phyloP scores from a whole-genome alignment of 176 grass and related monocot species.

The Juncus effusus region DNA sequence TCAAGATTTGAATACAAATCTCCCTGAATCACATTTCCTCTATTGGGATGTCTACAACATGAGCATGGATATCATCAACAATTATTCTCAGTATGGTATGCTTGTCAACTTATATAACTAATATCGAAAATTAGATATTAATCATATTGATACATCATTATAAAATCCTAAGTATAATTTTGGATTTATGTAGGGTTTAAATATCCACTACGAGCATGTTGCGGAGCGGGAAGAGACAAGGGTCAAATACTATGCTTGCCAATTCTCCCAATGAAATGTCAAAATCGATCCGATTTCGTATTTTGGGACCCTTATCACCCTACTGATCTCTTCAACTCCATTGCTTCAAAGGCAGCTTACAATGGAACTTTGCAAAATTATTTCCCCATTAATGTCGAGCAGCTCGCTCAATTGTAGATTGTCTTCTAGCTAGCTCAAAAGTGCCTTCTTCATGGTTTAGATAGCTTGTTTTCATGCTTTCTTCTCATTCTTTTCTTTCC shows the following conservation, averaged over 20 bases:
- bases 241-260: slow-evolving; percentile 42
- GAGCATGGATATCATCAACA: slow-evolving; percentile 18
- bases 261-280: slow-evolving; percentile 17
- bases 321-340: slow-evolving; percentile 31
- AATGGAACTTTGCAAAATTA: slow-evolving; percentile 14
- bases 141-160: not conserved
- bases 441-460: too few relatives aligned
- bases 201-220: slow-evolving; percentile 33
- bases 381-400: slow-evolving; percentile 18
- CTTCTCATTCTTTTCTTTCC: too few relatives aligned
- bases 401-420: slow-evolving; percentile 11
- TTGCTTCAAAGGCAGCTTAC: slow-evolving; percentile 14
- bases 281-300: slow-evolving; percentile 25
- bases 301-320: slow-evolving; percentile 47
- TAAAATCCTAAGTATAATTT: not conserved
- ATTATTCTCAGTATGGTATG: slow-evolving; percentile 34
- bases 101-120: not conserved
- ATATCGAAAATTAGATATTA: not conserved
- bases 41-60: slow-evolving; percentile 32
- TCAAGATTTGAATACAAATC: slow-evolving; percentile 18
- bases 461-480: too few relatives aligned
- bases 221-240: slow-evolving; percentile 36
- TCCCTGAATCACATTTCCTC: slow-evolving; percentile 23
- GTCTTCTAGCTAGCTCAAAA: not conserved
- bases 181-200: slow-evolving; percentile 30